phyloP scores from a whole-genome alignment of 257 asterid species.

The Verbena officinalis region DNA sequence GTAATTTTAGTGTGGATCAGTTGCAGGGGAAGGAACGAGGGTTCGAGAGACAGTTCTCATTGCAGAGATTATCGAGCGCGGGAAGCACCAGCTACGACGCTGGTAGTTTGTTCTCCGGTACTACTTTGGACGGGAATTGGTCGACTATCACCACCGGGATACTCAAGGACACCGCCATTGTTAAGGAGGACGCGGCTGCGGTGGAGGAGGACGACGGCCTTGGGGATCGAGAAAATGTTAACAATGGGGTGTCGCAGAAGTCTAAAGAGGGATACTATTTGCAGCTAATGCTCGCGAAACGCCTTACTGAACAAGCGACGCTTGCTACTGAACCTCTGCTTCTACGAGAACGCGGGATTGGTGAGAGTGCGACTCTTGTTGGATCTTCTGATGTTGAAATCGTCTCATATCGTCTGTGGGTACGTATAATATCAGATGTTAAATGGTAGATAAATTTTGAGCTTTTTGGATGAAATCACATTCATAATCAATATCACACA shows the following conservation, averaged over 20 bases:
- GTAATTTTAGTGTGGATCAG: constrained; percentile 33
- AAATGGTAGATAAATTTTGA: background rate
- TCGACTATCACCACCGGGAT: constrained; percentile 47
- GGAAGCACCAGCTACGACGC: constrained; percentile 85
- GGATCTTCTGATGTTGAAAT: constrained; percentile 61
- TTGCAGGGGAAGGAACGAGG: constrained; percentile 44
- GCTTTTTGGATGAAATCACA: background rate
- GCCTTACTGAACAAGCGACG: constrained; percentile 64
- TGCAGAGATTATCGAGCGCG: constrained; percentile 70
- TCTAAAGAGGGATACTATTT: constrained; percentile 64
- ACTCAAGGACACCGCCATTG: constrained; percentile 40
- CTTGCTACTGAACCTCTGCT: constrained; percentile 53
- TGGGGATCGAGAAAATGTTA: constrained; percentile 22
- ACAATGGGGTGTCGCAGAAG: constrained; percentile 45
- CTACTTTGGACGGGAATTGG: constrained; percentile 78
- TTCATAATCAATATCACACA: background rate
- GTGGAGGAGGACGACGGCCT: constrained; percentile 17
- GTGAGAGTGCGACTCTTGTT: constrained; percentile 31
- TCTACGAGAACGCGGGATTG: constrained; percentile 42
- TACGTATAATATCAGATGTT: constrained; percentile 23
- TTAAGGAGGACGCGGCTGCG: constrained; percentile 46
- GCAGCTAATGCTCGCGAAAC: constrained; percentile 74
- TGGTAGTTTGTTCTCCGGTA: constrained; percentile 76
- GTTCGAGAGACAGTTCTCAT: constrained; percentile 54
- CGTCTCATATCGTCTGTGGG: constrained; percentile 89